Evolutionary conservation across 805 yeast species (phyloP).

Genomic region (Candida anglica): DNA sequence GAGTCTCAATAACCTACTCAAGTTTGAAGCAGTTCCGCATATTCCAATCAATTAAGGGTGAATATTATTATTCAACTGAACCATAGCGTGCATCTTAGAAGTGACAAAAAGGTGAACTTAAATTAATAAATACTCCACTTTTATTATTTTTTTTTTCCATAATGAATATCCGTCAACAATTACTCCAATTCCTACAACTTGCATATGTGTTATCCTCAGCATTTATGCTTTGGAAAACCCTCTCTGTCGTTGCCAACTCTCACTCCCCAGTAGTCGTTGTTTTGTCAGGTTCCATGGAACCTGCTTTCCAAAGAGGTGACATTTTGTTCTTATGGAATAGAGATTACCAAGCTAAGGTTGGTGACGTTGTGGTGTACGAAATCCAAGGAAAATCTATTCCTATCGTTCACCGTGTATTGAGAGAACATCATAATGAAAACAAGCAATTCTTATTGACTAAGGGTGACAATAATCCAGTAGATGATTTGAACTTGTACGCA

Average conservation of each 20-base stretch:
- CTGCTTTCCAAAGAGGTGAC: conserved; percentile 98
- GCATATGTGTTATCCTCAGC: conserved; percentile 84
- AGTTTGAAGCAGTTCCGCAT: too few species aligned
- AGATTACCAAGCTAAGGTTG: conserved; percentile 61
- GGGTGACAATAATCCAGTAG: conserved; percentile 93
- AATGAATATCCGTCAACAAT: conserved; percentile 60
- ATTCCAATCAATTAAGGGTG: too few species aligned
- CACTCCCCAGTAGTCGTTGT: conserved; percentile 96
- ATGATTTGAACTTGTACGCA: conserved; percentile 84
- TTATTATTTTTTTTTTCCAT: too few species aligned
- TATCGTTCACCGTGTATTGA: conserved; percentile 91
- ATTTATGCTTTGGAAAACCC: conserved; percentile 85
- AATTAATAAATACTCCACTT: too few species aligned
- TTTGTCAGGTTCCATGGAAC: conserved; percentile 98
- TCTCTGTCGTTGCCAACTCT: conserved; percentile 72
- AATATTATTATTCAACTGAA: too few species aligned
- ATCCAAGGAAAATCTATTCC: conserved; percentile 77
- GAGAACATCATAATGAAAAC: conserved; percentile 63
- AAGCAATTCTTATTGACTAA: conserved; percentile 82
- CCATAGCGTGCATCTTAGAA: too few species aligned
- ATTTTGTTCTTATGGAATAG: conserved; percentile 89
- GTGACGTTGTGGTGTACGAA: conserved; percentile 93
- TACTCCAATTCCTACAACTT: conserved; percentile 65
- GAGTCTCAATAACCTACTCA: too few species aligned
- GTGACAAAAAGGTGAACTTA: too few species aligned